Evolutionary conservation across 2,329 filamentous ascomycete genomes (phyloP), one percentile per base, ranked within the genome.

Genomic region (Beauveria varroae): DNA sequence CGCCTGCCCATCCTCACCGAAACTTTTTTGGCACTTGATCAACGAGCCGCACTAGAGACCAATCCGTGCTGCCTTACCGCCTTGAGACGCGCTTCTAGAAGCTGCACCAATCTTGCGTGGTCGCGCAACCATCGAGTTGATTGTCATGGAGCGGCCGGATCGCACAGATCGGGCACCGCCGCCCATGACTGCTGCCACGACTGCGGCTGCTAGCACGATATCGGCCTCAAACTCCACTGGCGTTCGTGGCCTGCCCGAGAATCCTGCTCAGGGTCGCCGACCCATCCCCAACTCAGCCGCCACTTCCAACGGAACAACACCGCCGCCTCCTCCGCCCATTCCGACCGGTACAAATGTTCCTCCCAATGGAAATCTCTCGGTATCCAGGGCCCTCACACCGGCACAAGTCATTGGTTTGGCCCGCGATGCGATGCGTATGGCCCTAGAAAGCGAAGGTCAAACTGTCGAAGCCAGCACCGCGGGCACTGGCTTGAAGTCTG

Each of bases 381-480:
- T 80, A 18, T 76, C 76, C n/a, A 72, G 74, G 16, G 78, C 81
- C 58, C 78, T 86, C 69, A 81, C 86, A 20, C 76, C 86, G 44
- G 77, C 76, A 49, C 85, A 90, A 71, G 85, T 90, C 64, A 83
- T 90, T 57, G 78, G 78, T 61, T 78, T 89, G 54, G 86, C 85
- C 41, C 82, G 81, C 66, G 84, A 88, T 67, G 86, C 86, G 50
- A 88, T 91, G 81, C 81, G 82, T 64, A 81, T 79, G 67, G 87
- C 88, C 60, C 76, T 88, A 62, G 81, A 86, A 66, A 87, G 87
- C 70, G 86, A 88, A 66, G 83, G 78, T 55, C 86, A 88, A 70
- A 82, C 80, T 7, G 82, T 83, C 58, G 84, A 86, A 65, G 82
- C 81, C 49, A 82, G 80, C 64, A 79, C 81, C 63, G 79, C 84